Conservation (phyloP, 1,284 basidiomycete genomes). For the Ceratobasidium sp. region DNA sequence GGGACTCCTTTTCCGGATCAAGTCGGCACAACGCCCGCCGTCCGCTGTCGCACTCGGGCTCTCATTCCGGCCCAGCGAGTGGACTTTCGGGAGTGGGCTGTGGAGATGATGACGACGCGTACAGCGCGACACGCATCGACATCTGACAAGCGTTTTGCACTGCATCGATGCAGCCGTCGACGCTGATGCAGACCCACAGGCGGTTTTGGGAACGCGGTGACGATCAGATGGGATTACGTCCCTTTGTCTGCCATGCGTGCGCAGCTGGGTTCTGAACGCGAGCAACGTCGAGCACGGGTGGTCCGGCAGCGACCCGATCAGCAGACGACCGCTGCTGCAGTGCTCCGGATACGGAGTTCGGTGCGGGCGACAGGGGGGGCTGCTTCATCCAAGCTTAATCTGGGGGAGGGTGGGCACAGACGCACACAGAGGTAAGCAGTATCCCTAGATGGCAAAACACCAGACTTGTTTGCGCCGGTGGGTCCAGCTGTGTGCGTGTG, state of each 20-base stretch:
- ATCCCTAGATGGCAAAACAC: slow-evolving; percentile 16
- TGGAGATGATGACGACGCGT: not conserved
- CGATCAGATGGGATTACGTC: not conserved
- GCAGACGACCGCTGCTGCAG: not conserved
- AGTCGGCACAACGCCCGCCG: not conserved
- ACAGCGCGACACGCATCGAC: not conserved
- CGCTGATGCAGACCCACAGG: not conserved
- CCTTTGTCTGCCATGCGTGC: slow-evolving; percentile 3
- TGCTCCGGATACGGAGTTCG: slow-evolving; percentile 16
- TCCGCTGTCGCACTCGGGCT: not conserved
- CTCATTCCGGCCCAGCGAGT: not conserved
- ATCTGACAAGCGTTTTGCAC: not conserved
- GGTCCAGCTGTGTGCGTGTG: not conserved
- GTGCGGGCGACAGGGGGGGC: slow-evolving; percentile 1
- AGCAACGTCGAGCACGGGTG: not conserved
- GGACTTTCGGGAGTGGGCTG: too few species aligned
- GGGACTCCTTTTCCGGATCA: slow-evolving; percentile 23
- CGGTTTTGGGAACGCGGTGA: not conserved
- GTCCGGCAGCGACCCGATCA: slow-evolving; percentile 4
- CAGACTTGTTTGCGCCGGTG: not conserved
- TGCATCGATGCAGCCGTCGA: not conserved
- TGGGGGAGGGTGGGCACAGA: not conserved
- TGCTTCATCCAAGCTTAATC: too few species aligned
- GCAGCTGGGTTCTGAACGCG: not conserved
- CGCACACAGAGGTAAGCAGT: not conserved